These are phyloP conservation scores for Priceomyces melissophilus DNA, from an alignment of 805 yeast species.

Conservation along the genomic window DNA sequence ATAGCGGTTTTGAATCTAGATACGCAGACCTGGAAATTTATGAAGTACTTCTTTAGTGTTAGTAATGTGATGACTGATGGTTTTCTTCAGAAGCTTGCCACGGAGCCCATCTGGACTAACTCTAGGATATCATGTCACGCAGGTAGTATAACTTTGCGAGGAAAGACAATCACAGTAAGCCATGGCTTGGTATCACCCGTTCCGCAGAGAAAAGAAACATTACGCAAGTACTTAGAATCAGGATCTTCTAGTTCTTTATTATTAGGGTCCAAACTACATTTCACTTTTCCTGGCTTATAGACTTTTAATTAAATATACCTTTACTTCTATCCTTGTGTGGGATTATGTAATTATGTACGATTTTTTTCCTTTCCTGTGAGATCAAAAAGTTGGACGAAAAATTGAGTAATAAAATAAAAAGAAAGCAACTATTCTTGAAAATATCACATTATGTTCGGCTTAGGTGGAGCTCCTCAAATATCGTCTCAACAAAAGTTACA, in stretches of 20 bases:
- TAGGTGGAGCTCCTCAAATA: conserved; percentile 74
- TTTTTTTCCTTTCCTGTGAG: background rate
- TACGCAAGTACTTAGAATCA: conserved; percentile 14
- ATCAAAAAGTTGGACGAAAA: conserved; percentile 1
- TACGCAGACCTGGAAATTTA: conserved; percentile 41
- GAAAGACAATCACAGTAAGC: conserved; percentile 32
- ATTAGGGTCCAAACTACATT: conserved; percentile 34
- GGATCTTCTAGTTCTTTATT: conserved; percentile 20
- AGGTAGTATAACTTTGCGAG: conserved; percentile 30
- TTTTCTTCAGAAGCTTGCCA: conserved; percentile 15
- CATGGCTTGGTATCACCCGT: conserved; percentile 34
- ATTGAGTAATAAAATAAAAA: background rate
- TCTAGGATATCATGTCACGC: conserved; percentile 28
- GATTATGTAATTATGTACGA: conserved; percentile 6
- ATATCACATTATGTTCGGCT: conserved; percentile 56
- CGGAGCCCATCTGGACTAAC: conserved; percentile 21
- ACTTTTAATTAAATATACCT: background rate
- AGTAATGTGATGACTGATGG: conserved; percentile 20
- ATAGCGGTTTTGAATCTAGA: conserved; percentile 34
- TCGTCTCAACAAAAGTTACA: conserved; percentile 71
- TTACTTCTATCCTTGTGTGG: background rate
- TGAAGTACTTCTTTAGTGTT: conserved; percentile 31
- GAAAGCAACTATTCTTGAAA: background rate
- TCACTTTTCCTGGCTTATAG: conserved; percentile 36
- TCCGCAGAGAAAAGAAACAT: conserved; percentile 29